Evolutionary conservation across 495 filamentous ascomycete species (phyloP).

Genomic region (Tetracladium setigerum): DNA sequence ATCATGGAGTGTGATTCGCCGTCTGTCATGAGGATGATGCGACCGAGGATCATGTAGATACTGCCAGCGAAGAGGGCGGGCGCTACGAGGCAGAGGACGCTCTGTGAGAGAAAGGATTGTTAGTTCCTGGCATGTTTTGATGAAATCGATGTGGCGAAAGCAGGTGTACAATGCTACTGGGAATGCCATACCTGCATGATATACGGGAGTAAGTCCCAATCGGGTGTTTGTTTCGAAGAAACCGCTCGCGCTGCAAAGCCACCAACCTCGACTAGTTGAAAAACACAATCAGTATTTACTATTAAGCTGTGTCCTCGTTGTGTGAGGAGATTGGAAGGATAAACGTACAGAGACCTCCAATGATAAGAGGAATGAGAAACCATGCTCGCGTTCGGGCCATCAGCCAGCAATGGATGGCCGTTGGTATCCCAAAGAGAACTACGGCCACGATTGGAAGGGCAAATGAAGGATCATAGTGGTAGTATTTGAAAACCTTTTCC

Average conservation of each 20-base stretch:
- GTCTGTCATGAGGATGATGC: constrained; percentile 34
- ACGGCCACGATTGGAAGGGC: constrained; percentile 40
- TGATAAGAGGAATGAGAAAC: constrained; percentile 48
- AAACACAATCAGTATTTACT: neutral
- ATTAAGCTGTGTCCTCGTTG: too few relatives aligned
- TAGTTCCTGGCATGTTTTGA: constrained; percentile 27
- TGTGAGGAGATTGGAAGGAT: neutral
- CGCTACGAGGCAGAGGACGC: constrained; percentile 36
- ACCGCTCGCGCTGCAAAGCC: constrained; percentile 37
- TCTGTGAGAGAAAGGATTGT: constrained; percentile 42
- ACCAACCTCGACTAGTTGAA: constrained; percentile 32
- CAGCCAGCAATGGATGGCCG: constrained; percentile 37
- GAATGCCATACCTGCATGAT: constrained; percentile 39
- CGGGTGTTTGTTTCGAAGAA: constrained; percentile 26
- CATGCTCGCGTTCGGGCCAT: constrained; percentile 39
- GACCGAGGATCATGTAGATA: constrained; percentile 47
- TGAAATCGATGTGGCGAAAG: constrained; percentile 27
- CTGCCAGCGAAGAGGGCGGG: constrained; percentile 44
- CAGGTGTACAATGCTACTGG: too few relatives aligned
- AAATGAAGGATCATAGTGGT: constrained; percentile 39
- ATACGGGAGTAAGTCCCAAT: constrained; percentile 30
- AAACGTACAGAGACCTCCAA: constrained; percentile 44
- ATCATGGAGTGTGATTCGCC: constrained; percentile 36
- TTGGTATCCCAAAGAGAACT: too few relatives aligned
- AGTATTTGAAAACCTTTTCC: neutral